Base-by-base conservation (phyloP, 2,329 filamentous ascomycete genomes). In the Biscogniauxia mediterranea region DNA sequence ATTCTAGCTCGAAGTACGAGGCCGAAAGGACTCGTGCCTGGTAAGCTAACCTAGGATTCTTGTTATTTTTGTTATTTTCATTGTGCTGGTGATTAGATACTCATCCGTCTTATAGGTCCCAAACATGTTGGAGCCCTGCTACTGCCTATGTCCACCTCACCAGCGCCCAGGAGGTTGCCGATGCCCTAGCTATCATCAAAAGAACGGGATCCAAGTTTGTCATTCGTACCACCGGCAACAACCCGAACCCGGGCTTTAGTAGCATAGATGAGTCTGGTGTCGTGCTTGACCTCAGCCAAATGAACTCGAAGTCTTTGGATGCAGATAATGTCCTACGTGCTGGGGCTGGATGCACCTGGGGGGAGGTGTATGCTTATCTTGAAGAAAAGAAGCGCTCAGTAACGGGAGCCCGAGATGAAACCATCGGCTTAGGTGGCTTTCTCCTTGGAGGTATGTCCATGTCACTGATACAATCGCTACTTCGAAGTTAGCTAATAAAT, bases 171-270 rank as follows among this genome's bases (percentile, higher is more conserved):
- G 61, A 54, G 3, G 61, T 63, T n/a, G 55, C 49, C n/a, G 49
- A 56, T 9, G 42, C 25, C 5, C 19, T 63, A 7, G 55, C 57
- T 20, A 26, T 49, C 28, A 52, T 60, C 2, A 60, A 38, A 38
- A 9, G 55, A 8, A 55, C 57, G 3, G 55, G 58, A 0, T 56
- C 42, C 25, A 63, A 64, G 20, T 64, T 64, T 17, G 50, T 63
- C 3, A 53, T 67, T 55, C 61, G 65, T n/a, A 55, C 57, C 28
- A 60, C 42, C 15, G 61, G 63, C 3, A 61, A 64, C 28, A 62
- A 67, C 42, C 58, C 57, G 8, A 63, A 65, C 21, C 53, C 58
- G 9, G 54, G 54, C 9, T 67, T 65, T 25, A 64, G 60, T 46
- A 62, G 60, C n/a, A 54, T 63, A 26, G 58, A 59, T 17, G 59